Percentiles rank a stretch among this genome's conserved stretches.
These are phyloP conservation scores for Populus hybrid DNA, from an alignment of 441 rosid genomes.

Conservation along the genomic window DNA sequence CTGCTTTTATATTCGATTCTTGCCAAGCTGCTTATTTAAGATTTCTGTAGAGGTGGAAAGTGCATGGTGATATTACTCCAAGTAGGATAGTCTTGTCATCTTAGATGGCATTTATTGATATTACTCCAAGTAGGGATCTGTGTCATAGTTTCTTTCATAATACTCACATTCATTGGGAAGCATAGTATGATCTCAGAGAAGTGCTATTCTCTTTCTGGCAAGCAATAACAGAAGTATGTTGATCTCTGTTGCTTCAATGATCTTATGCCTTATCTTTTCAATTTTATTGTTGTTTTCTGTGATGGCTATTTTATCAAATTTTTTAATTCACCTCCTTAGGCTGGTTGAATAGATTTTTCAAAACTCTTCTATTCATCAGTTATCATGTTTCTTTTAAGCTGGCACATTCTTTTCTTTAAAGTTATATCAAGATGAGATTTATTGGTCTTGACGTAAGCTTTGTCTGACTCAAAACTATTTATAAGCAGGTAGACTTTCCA, in stretches of 20 bases:
- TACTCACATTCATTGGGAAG: not conserved
- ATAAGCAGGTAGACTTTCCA: conserved; percentile 26
- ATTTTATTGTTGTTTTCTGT: not conserved
- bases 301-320: not conserved
- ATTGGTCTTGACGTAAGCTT: not conserved
- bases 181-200: not conserved
- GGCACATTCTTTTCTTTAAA: not conserved
- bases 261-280: not conserved
- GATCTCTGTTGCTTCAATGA: not conserved
- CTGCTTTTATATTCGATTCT: not conserved
- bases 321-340: too few species aligned
- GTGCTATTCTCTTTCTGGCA: not conserved
- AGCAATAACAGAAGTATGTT: not conserved
- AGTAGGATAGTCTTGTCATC: not conserved
- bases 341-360: not conserved
- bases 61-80: not conserved
- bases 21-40: not conserved
- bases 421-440: not conserved
- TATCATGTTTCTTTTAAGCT: not conserved
- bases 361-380: not conserved
- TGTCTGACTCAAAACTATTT: not conserved
- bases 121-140: not conserved
- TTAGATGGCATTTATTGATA: not conserved
- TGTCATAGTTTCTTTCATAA: not conserved
- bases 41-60: not conserved